Evolutionary conservation across 2,329 filamentous ascomycete species (phyloP), one percentile per base, ranked within the genome.

Genomic region (Pseudogymnoascus sp.): DNA sequence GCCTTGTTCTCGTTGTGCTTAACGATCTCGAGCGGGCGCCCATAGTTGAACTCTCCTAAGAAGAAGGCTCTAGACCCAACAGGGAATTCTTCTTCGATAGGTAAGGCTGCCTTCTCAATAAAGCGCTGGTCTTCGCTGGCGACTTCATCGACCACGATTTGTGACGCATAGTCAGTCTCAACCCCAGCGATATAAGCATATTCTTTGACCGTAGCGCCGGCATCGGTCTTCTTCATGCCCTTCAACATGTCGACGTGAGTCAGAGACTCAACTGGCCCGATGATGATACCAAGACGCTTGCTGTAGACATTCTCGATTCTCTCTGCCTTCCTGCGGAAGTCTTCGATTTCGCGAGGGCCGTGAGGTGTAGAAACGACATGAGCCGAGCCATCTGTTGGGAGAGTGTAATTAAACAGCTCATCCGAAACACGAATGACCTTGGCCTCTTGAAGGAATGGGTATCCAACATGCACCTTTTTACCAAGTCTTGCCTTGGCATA

Each of bases 201-300:
- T 70, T 97, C 91, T 75, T 99, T 99, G 68, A 97, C 77, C 2
- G 91, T 88, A 9, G 93, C 90, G 47, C 94, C 94, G 36, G 93
- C 87, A 63, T 97, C 91, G 0, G 89, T 95, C 79, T 96, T 97
- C 68, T 82, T 82, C 64, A 99, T 80, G 20, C 95, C 94, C 73
- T 90, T 96, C 60, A 99, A 83, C 82, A 96, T 94, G 67, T 97
- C 89, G 37, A 99, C 91, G 65, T 96, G 89, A 30, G 97, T 85
- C 67, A 97, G 80, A 22, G 91, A 90, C 70, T 99, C 93, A 5
- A 97, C 90, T 20, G 86, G 78, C 41, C 93, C 91, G 64, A 92
- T 91, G 58, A 92, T 82, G 71, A 95, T 91, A 50, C 90, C 95
- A 58, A 99, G 82, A 50, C 92, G 86, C 76, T 94, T 96, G 76